Evolutionary conservation across 345 rosid genomes (phyloP).

Genomic region (Cardamine occulta): DNA sequence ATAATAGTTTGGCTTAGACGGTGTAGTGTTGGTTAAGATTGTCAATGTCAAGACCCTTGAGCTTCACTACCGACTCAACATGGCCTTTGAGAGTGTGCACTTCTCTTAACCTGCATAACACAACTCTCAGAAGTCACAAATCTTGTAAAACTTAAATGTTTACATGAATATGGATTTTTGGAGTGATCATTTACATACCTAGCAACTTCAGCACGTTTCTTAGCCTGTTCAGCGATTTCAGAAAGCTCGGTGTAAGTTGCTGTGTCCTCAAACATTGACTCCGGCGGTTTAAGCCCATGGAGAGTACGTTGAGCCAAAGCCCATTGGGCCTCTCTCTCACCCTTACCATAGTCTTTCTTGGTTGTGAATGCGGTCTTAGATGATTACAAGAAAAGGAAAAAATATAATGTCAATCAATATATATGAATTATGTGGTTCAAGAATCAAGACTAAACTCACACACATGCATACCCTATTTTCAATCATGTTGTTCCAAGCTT

Average conservation of each 20-base stretch:
- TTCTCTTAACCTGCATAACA: constrained; percentile 62
- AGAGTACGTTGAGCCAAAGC: constrained; percentile 83
- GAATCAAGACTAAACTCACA: not conserved
- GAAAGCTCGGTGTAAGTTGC: constrained; percentile 68
- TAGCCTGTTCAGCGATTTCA: constrained; percentile 95
- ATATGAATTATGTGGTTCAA: not conserved
- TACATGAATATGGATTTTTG: not conserved
- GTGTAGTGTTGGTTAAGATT: constrained; percentile 78
- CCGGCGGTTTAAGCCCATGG: constrained; percentile 69
- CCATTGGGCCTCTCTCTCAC: constrained; percentile 91
- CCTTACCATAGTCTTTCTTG: constrained; percentile 80
- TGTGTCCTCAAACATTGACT: constrained; percentile 56
- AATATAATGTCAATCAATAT: not conserved
- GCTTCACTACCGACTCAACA: constrained; percentile 73
- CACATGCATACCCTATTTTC: constrained; percentile 65
- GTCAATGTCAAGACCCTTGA: constrained; percentile 74
- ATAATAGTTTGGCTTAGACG: constrained; percentile 39
- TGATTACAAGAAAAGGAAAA: not conserved
- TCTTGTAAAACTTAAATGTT: not conserved
- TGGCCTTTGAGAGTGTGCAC: constrained; percentile 77
- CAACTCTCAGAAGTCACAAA: constrained; percentile 23
- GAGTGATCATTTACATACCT: constrained; percentile 49
- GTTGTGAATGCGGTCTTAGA: constrained; percentile 77
- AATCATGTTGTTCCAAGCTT: constrained; percentile 77
- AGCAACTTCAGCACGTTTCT: constrained; percentile 88